Evolutionary conservation across 805 yeast genomes (phyloP).

Genomic region (Saccharomyces jurei): DNA sequence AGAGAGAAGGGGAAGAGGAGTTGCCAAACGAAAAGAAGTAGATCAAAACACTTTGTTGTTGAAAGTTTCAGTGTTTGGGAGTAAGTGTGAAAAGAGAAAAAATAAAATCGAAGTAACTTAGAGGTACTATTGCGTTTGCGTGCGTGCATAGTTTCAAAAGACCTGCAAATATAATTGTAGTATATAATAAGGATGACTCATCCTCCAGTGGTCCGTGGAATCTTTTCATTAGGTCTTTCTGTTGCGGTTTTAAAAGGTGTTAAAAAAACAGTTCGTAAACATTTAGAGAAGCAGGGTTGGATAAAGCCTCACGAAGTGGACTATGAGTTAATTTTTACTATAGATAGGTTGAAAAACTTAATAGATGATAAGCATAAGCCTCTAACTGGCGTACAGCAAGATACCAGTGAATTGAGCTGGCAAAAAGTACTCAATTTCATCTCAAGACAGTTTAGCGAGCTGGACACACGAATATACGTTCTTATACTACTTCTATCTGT

Average conservation of each 20-base stretch:
- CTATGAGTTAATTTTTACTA: neutral
- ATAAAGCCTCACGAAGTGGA: neutral
- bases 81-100: neutral
- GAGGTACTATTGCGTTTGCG: neutral
- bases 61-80: neutral
- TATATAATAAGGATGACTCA: conserved; percentile 10
- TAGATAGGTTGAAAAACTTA: neutral
- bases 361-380: neutral
- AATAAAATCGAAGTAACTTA: too few species aligned
- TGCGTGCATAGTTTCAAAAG: neutral
- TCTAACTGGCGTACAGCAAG: neutral
- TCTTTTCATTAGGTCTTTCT: conserved; percentile 12
- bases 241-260: conserved; percentile 12
- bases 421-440: conserved; percentile 6
- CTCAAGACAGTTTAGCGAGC: conserved; percentile 2
- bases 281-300: conserved; percentile 1
- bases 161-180: neutral
- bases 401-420: conserved; percentile 3
- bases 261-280: conserved; percentile 3
- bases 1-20: neutral
- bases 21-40: neutral
- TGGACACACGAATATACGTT: conserved; percentile 7
- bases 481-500: conserved; percentile 3
- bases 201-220: conserved; percentile 12
- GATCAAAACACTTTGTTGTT: neutral